Percentiles rank a stretch among this genome's conserved stretches.
phyloP scores from a whole-genome alignment of 495 filamentous ascomycete species.

The Amphirosellinia nigrospora region DNA sequence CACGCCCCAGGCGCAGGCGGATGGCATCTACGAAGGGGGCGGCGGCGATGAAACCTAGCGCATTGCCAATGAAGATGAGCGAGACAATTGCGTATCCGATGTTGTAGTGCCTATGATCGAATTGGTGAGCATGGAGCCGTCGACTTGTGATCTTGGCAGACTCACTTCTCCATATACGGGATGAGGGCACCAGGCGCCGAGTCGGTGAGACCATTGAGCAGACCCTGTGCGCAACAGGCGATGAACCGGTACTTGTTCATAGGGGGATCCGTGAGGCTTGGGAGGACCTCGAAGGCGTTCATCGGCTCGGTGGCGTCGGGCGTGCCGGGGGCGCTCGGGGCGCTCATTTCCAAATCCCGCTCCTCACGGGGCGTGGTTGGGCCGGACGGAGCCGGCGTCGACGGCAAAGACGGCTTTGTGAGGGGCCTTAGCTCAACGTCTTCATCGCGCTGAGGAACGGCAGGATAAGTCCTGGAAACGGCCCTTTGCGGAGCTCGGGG shows the following conservation, averaged over 20 bases:
- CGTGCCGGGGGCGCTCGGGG: conserved; percentile 46
- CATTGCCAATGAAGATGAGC: conserved; percentile 79
- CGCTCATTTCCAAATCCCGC: conserved; percentile 60
- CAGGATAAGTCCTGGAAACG: conserved; percentile 46
- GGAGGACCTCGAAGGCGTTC: conserved; percentile 50
- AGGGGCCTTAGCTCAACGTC: conserved; percentile 44
- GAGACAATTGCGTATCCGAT: conserved; percentile 79
- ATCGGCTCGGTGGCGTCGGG: conserved; percentile 23
- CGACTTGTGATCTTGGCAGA: neutral
- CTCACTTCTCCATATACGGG: conserved; percentile 68
- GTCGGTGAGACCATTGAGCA: conserved; percentile 66
- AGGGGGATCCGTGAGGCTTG: conserved; percentile 58
- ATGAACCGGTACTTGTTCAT: conserved; percentile 60
- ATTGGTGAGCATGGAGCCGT: neutral
- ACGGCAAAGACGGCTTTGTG: conserved; percentile 33
- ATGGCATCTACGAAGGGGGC: conserved; percentile 67
- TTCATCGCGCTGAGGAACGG: conserved; percentile 41
- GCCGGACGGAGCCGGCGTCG: conserved; percentile 32
- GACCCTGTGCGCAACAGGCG: conserved; percentile 56
- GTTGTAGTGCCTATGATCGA: conserved; percentile 57
- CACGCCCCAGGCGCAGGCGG: conserved; percentile 67
- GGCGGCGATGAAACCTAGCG: conserved; percentile 75
- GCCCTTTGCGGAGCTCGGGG: conserved; percentile 42
- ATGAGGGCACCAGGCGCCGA: conserved; percentile 74
- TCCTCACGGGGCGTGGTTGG: conserved; percentile 49